phyloP scores from a whole-genome alignment of 345 rosid species.

The Carallia brachiata region DNA sequence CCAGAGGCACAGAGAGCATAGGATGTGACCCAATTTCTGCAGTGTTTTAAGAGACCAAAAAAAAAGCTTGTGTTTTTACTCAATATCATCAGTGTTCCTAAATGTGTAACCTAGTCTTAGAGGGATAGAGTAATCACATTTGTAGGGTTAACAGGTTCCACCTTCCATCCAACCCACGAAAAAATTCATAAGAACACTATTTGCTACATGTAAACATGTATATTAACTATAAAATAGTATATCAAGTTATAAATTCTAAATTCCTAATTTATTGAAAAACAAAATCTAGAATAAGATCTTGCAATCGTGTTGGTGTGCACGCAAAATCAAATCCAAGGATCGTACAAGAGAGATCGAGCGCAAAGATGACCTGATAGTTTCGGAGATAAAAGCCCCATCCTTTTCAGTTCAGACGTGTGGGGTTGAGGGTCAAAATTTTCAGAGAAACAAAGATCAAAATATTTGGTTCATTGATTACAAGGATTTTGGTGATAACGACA shows the following conservation, averaged over 20 bases:
- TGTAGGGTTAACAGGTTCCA: too few relatives aligned
- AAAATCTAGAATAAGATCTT: not conserved
- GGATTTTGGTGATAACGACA: conserved; percentile 56
- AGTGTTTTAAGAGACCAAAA: conserved; percentile 2
- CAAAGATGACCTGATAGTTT: conserved; percentile 19
- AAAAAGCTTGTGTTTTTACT: not conserved
- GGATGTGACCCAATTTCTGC: conserved; percentile 31
- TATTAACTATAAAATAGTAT: too few relatives aligned
- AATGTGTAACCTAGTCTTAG: too few relatives aligned
- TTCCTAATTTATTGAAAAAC: not conserved
- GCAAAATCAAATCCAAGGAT: not conserved
- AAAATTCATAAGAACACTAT: too few relatives aligned
- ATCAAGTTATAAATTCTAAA: too few relatives aligned
- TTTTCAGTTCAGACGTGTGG: conserved; percentile 26
- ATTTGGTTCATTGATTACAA: conserved; percentile 21
- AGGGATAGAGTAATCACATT: too few relatives aligned
- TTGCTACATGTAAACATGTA: too few relatives aligned
- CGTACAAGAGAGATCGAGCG: not conserved
- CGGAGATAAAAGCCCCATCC: conserved; percentile 20
- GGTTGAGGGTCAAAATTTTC: conserved; percentile 40
- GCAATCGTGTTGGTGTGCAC: too few relatives aligned
- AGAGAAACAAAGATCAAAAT: conserved; percentile 12
- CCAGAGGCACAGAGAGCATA: conserved; percentile 1
- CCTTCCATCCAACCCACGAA: too few relatives aligned
- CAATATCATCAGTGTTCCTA: not conserved